Percentiles rank a stretch among this genome's conserved stretches.
Evolutionary conservation across 495 filamentous ascomycete species (phyloP).

Genomic region (Penicillium antarcticum): DNA sequence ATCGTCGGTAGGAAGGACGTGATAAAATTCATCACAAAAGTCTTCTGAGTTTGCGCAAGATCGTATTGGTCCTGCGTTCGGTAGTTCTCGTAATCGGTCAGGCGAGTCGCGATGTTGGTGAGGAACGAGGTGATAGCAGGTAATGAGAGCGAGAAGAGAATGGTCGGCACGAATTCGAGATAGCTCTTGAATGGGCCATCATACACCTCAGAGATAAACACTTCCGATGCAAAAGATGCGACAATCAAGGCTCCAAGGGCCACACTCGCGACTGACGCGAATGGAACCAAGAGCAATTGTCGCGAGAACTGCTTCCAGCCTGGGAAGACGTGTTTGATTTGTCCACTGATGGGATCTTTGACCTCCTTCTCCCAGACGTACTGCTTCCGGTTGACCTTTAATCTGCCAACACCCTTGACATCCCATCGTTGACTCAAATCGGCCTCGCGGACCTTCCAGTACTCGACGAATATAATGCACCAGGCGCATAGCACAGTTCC

Average conservation of each 20-base stretch:
- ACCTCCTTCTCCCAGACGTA: slow-evolving; percentile 76
- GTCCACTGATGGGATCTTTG: slow-evolving; percentile 78
- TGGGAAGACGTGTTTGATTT: slow-evolving; percentile 71
- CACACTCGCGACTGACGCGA: slow-evolving; percentile 68
- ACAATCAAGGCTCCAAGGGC: slow-evolving; percentile 78
- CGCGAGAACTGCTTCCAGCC: slow-evolving; percentile 68
- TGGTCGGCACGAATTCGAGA: slow-evolving; percentile 80
- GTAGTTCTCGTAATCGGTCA: slow-evolving; percentile 89
- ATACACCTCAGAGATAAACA: slow-evolving; percentile 93
- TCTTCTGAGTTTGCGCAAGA: slow-evolving; percentile 78
- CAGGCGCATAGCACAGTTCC: slow-evolving; percentile 74
- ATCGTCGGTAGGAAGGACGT: slow-evolving; percentile 90
- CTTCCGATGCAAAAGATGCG: slow-evolving; percentile 81
- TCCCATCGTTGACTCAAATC: slow-evolving; percentile 92
- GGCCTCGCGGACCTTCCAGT: slow-evolving; percentile 90
- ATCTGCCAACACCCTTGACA: slow-evolving; percentile 74
- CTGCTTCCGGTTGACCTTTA: slow-evolving; percentile 73
- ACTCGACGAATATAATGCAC: slow-evolving; percentile 89
- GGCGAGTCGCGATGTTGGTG: slow-evolving; percentile 66
- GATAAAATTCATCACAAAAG: slow-evolving; percentile 94
- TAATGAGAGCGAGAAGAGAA: slow-evolving; percentile 71
- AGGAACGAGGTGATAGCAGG: slow-evolving; percentile 73
- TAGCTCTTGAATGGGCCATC: slow-evolving; percentile 78
- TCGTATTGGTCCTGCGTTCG: slow-evolving; percentile 80
- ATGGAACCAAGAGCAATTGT: slow-evolving; percentile 82